A percentile compares a stretch with the other conserved stretches of the same genome.
Conservation (phyloP, 106 monocot genomes). For the Dendrobium huoshanense region DNA sequence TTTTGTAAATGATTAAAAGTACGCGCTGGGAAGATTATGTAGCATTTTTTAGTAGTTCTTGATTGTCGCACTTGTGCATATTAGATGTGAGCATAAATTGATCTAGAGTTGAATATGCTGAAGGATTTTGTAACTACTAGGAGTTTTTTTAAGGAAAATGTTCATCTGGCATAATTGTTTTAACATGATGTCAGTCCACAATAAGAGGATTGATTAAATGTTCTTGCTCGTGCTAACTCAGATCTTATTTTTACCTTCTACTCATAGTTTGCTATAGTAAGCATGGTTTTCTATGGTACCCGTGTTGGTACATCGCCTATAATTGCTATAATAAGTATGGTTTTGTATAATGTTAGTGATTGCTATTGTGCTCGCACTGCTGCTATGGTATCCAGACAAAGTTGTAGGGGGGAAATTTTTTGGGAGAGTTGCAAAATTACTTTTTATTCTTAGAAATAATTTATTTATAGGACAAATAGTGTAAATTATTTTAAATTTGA, state of each 20-base stretch:
- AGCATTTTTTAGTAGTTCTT: not conserved
- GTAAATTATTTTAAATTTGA: too few relatives aligned
- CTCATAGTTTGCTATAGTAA: too few relatives aligned
- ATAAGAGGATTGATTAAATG: not conserved
- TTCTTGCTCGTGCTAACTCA: not conserved
- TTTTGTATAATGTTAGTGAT: too few relatives aligned
- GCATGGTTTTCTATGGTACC: too few relatives aligned
- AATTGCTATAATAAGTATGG: too few relatives aligned
- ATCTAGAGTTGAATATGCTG: not conserved
- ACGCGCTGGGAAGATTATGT: not conserved
- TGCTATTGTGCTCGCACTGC: too few relatives aligned
- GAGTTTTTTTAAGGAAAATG: not conserved
- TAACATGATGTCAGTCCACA: not conserved
- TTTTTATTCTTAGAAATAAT: too few relatives aligned
- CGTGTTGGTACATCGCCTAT: too few relatives aligned
- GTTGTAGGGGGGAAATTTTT: too few relatives aligned
- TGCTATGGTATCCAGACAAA: too few relatives aligned
- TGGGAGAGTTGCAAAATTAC: too few relatives aligned
- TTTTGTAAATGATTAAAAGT: not conserved
- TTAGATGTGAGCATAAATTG: not conserved
- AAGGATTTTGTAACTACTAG: not conserved
- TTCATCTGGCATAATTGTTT: not conserved
- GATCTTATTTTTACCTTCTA: not conserved
- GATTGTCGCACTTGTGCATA: not conserved
- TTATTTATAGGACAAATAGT: too few relatives aligned